Evolutionary conservation across 306 rosid species (phyloP), one percentile per base, ranked within the genome.

Genomic region (Rosa chinensis): DNA sequence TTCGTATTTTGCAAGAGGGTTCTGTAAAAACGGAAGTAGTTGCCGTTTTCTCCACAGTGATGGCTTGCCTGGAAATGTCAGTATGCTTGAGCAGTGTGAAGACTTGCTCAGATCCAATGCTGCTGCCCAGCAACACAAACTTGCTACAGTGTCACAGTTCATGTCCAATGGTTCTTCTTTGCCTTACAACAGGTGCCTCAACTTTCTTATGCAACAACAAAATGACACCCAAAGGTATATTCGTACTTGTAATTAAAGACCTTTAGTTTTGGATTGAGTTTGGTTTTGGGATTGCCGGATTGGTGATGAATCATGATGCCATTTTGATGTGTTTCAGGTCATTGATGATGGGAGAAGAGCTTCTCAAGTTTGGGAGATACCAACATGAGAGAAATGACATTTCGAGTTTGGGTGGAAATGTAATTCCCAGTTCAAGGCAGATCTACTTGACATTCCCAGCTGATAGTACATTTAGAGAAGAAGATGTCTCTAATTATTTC

Each of bases 401-500:
- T 70, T 84, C 85, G 4, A 82, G 82, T 73, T 82, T 88, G 1
- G 85, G 85, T 0, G 98, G 91, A 12, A 89, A 86, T 52, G 75
- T 79, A 66, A 90, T 90, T 82, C 90, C 96, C 5, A 91, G 97
- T 3, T 91, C 98, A 1, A 88, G 97, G 77, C 98, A 94, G 86
- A 94, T 94, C 77, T 94, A 94, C 79, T 79, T 94, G 78, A 94
- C 98, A 18, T 94, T 94, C 82, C 98, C 98, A 49, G 98, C 98
- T 5, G 98, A 94, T 76, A 94, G 98, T 84, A 87, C 94, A 5
- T 94, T 94, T 82, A 89, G 91, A 80, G 98, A 94, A 78, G 98
- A 94, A 82, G 97, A 94, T 66, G 98, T 94, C 81, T 94, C 98
- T 0, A 94, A 88, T 77, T 94, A 94, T 84, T 94, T 94, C 80